These are phyloP conservation scores for Cladosporium phlei DNA, from an alignment of 2,329 filamentous ascomycete genomes.

Conservation along the genomic window DNA sequence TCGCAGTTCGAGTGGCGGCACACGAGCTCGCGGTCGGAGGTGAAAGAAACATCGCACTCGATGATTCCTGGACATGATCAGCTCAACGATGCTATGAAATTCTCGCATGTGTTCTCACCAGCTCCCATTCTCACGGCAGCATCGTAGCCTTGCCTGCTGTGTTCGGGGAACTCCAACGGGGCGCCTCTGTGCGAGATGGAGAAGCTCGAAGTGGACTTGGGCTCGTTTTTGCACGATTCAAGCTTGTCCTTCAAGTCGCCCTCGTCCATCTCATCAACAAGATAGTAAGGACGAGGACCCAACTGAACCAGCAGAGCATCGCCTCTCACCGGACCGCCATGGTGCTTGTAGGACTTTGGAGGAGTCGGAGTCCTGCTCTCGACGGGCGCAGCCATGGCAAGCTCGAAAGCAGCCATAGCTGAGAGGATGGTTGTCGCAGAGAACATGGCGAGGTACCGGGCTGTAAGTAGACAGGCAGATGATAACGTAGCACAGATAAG, in stretches of 20 bases:
- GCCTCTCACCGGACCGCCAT: conserved; percentile 16
- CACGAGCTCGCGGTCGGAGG: conserved; percentile 60
- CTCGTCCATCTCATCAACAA: conserved; percentile 59
- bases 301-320: conserved; percentile 46
- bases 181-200: conserved; percentile 59
- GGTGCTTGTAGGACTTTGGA: conserved; percentile 7
- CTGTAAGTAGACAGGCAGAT: too few species aligned
- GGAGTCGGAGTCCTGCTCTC: not conserved
- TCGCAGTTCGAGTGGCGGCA: conserved; percentile 66
- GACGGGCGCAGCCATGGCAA: conserved; percentile 8
- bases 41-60: conserved; percentile 66
- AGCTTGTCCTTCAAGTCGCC: conserved; percentile 57
- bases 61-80: conserved; percentile 40
- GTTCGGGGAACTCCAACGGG: conserved; percentile 60
- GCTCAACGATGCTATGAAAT: not conserved
- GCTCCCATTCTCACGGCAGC: conserved; percentile 65
- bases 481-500: too few species aligned
- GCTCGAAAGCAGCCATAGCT: conserved; percentile 4
- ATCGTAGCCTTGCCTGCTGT: conserved; percentile 55
- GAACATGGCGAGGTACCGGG: too few species aligned
- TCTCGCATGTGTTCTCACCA: conserved; percentile 33
- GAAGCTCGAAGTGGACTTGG: conserved; percentile 50
- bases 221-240: conserved; percentile 52
- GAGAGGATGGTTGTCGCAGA: conserved; percentile 7
- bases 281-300: conserved; percentile 60